Evolutionary conservation across 257 asterid species (phyloP), one percentile per base, ranked within the genome.

Genomic region (Thymus mandschuricus): DNA sequence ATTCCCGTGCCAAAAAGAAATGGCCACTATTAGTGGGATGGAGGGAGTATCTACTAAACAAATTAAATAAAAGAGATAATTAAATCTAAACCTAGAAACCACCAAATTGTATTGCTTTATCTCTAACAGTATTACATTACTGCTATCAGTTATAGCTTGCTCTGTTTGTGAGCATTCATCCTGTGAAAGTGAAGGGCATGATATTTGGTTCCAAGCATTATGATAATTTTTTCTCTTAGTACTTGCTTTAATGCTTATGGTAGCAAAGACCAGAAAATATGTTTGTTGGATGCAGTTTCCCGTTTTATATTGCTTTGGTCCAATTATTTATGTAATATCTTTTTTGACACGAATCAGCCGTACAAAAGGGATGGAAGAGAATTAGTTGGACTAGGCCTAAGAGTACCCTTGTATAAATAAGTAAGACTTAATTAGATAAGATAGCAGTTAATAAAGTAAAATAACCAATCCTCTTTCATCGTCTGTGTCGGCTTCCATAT

Each of bases 241-340:
- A 51, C 69, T 51, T 60, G 35, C 60, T 55, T n/a, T 28, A 69
- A 52, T 51, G 54, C 38, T 58, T 56, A 27, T 29, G 10, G 34
- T 15, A 2, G 8, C 21, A 27, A 31, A 29, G 0, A 43, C 21
- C 7, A 11, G 60, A 60, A 73, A 43, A 64, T 41, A 12, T 29
- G 56, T 40, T 64, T 72, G n/a, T 54, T 64, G 43, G 55, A 49
- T 66, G 38, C 73, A 50, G 68, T 68, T 60, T 12, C 6, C 33
- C 29, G 21, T 21, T 21, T 21, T 21, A 21, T 21, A 21, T 66
- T 65, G 44, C 48, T 60, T 29, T 66, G 10, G 10, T 66, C 73
- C 41, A 44, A 21, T 54, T 46, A 10, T 72, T 10, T 68, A 62
- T 50, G 41, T 46, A 43, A 31, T 70, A 71, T 76, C 56, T 59